phyloP scores from a whole-genome alignment of 371 early-diverging fungal genomes.

The Mortierella sp. region DNA sequence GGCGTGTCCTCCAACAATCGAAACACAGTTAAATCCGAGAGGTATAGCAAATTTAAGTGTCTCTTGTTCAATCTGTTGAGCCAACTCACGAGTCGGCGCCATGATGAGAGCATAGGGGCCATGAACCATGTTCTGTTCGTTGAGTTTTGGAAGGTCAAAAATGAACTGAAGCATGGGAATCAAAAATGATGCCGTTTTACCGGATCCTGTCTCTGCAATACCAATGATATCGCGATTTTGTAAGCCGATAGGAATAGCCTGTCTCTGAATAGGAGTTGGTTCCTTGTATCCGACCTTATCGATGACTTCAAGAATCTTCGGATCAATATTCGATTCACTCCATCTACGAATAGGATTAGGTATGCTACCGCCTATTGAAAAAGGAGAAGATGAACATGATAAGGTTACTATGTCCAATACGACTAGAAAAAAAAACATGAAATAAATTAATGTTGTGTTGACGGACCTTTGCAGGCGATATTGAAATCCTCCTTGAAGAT shows the following conservation, averaged over 20 bases:
- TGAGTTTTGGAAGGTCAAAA: slow-evolving; percentile 80
- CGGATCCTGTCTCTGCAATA: slow-evolving; percentile 98
- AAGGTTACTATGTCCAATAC: neutral
- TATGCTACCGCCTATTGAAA: slow-evolving; percentile 76
- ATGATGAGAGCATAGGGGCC: slow-evolving; percentile 95
- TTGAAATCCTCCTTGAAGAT: slow-evolving; percentile 98
- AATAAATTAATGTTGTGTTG: neutral
- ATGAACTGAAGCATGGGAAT: slow-evolving; percentile 96
- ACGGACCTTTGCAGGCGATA: slow-evolving; percentile 90
- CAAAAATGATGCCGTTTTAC: slow-evolving; percentile 98
- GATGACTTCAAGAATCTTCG: slow-evolving; percentile 77
- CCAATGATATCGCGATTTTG: slow-evolving; percentile 96
- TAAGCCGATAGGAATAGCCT: slow-evolving; percentile 96
- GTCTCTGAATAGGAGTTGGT: slow-evolving; percentile 99
- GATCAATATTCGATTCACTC: slow-evolving; percentile 85
- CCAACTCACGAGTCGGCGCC: slow-evolving; percentile 98
- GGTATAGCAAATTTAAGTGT: slow-evolving; percentile 86
- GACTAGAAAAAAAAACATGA: neutral
- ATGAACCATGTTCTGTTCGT: slow-evolving; percentile 78
- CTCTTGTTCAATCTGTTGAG: slow-evolving; percentile 94
- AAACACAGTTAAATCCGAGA: slow-evolving; percentile 87
- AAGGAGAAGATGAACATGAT: neutral
- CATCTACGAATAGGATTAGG: slow-evolving; percentile 95
- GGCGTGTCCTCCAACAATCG: slow-evolving; percentile 95
- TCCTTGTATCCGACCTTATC: slow-evolving; percentile 87